Conservation (phyloP, 805 yeast species). For the Isabelozyma pseudorhagii region DNA sequence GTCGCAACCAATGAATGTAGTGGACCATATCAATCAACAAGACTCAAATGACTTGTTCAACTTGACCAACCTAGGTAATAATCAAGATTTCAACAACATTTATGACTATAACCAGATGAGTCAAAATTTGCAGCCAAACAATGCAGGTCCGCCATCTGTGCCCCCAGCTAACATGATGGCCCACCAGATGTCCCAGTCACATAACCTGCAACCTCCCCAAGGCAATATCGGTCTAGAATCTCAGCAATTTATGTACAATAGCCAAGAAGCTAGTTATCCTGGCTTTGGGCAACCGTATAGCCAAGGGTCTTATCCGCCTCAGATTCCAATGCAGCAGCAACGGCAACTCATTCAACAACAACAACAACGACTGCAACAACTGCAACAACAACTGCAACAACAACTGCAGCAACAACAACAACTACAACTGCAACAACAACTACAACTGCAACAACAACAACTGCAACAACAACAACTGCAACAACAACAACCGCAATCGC, state of each 20-base stretch:
- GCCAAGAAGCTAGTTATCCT: not conserved
- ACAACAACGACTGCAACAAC: conserved; percentile 1
- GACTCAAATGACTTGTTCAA: conserved; percentile 1
- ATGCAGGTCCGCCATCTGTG: not conserved
- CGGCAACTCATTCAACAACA: conserved; percentile 3
- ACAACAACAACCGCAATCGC: not conserved
- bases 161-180: not conserved
- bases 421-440: conserved; percentile 1
- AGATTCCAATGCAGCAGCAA: not conserved
- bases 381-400: conserved; percentile 2
- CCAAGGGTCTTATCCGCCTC: not conserved
- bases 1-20: not conserved
- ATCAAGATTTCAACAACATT: not conserved
- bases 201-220: not conserved
- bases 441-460: conserved; percentile 1
- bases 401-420: conserved; percentile 3
- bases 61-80: not conserved
- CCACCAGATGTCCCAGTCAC: not conserved
- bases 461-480: conserved; percentile 3
- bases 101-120: not conserved
- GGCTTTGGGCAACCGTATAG: not conserved
- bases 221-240: not conserved
- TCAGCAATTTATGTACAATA: not conserved
- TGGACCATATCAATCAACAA: not conserved
- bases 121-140: not conserved